Evolutionary conservation across 2,329 filamentous ascomycete genomes (phyloP).

Genomic region (Trichophyton mentagrophytes): DNA sequence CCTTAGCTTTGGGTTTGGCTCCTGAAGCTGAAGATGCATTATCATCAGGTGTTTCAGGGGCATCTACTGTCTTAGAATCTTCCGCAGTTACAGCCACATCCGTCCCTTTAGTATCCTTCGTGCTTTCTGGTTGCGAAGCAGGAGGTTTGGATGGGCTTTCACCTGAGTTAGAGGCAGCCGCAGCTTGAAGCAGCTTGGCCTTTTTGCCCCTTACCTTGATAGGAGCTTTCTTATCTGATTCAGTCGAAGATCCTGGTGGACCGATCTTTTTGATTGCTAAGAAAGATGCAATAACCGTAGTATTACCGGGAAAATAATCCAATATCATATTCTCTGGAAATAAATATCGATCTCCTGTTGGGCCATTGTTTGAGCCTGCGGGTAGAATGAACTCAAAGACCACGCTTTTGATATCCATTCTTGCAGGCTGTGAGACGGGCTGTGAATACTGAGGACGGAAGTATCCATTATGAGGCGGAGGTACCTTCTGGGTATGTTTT

Average conservation of each 20-base stretch:
- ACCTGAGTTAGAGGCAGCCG: constrained; percentile 14
- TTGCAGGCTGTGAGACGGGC: constrained; percentile 21
- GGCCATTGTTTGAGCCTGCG: constrained; percentile 29
- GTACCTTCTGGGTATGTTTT: constrained; percentile 24
- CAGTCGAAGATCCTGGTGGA: constrained; percentile 16
- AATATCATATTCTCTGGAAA: constrained; percentile 39
- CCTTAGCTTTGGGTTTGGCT: constrained; percentile 23
- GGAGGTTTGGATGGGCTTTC: constrained; percentile 9
- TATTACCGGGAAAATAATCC: constrained; percentile 36
- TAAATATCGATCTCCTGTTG: constrained; percentile 36
- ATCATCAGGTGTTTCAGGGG: constrained; percentile 3
- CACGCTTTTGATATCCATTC: constrained; percentile 33
- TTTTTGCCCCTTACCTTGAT: constrained; percentile 30
- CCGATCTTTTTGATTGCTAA: constrained; percentile 34
- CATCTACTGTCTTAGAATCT: constrained; percentile 11
- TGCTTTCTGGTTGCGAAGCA: not conserved
- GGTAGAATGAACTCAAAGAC: constrained; percentile 37
- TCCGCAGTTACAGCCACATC: constrained; percentile 15
- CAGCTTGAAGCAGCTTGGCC: constrained; percentile 14
- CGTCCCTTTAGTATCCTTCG: not conserved
- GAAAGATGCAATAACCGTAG: constrained; percentile 36
- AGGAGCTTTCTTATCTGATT: constrained; percentile 17
- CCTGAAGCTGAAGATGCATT: constrained; percentile 6
- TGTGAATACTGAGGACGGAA: constrained; percentile 23
- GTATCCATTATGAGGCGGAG: constrained; percentile 16